phyloP scores from a whole-genome alignment of 192 early-diverging fungal species.

The Geranomyces michiganensis region DNA sequence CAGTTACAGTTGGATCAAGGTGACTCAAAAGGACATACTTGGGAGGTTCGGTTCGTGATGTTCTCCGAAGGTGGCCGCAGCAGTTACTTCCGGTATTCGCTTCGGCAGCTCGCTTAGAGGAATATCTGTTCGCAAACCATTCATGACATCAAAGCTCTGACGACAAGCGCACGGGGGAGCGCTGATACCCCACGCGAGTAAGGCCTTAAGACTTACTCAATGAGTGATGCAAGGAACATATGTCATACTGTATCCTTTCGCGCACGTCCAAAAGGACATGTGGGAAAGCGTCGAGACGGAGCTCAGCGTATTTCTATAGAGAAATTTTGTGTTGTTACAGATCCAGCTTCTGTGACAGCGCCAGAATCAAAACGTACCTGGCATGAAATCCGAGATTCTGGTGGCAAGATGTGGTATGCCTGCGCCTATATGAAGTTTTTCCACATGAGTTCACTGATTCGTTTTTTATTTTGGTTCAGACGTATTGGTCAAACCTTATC shows the following conservation, averaged over 20 bases:
- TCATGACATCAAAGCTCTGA: background rate
- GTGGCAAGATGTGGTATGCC: background rate
- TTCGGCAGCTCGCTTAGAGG: conserved; percentile 56
- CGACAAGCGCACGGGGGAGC: too few relatives aligned
- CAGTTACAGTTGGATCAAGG: background rate
- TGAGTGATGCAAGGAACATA: conserved; percentile 73
- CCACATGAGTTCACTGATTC: background rate
- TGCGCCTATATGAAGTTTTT: background rate
- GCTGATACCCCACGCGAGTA: too few relatives aligned
- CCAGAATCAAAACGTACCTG: too few relatives aligned
- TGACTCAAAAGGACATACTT: background rate
- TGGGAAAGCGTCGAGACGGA: conserved; percentile 20
- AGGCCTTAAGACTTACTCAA: conserved; percentile 63
- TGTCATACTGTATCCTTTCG: conserved; percentile 79
- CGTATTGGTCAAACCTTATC: conserved; percentile 68
- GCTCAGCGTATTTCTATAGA: too few relatives aligned
- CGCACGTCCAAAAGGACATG: conserved; percentile 91
- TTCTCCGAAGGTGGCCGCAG: conserved; percentile 12
- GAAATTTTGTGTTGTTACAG: too few relatives aligned
- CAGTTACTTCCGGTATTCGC: conserved; percentile 42
- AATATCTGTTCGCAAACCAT: conserved; percentile 48
- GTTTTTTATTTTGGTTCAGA: background rate
- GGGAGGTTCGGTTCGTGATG: background rate
- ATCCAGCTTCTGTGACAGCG: too few relatives aligned
- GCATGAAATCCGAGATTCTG: background rate